Conservation (phyloP, 2,329 filamentous ascomycete genomes). For the Xylaria sp. region DNA sequence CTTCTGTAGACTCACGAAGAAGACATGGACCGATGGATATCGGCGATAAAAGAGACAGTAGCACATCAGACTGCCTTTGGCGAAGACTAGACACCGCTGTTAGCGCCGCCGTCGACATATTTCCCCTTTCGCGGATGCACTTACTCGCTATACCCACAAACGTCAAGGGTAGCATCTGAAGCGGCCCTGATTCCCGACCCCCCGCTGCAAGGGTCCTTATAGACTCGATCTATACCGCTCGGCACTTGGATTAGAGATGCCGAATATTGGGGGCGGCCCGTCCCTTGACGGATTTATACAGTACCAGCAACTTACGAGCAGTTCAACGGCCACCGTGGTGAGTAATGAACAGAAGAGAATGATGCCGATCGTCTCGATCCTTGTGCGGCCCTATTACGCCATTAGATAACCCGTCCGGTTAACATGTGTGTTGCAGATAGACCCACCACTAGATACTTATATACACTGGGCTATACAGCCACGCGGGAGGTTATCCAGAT, state of each 20-base stretch:
- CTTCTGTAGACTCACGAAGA: conserved; percentile 55
- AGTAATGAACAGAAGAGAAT: conserved; percentile 74
- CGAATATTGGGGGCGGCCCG: conserved; percentile 26
- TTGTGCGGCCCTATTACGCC: conserved; percentile 61
- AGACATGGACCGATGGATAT: conserved; percentile 66
- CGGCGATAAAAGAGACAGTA: conserved; percentile 65
- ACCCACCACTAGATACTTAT: conserved; percentile 69
- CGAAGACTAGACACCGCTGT: conserved; percentile 54
- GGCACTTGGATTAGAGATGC: conserved; percentile 38
- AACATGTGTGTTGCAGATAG: conserved; percentile 8
- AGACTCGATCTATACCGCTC: conserved; percentile 61
- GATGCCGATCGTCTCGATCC: conserved; percentile 72
- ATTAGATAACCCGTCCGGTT: conserved; percentile 25
- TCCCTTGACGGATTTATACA: neutral
- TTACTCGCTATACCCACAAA: conserved; percentile 66
- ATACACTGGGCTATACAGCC: conserved; percentile 68
- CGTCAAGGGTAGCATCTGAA: conserved; percentile 65
- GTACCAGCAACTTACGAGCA: conserved; percentile 60
- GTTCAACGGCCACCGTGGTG: conserved; percentile 72
- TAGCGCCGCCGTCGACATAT: conserved; percentile 28
- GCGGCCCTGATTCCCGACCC: conserved; percentile 53
- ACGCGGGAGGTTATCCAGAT: conserved; percentile 70
- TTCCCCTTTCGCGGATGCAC: conserved; percentile 40
- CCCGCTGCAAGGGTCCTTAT: conserved; percentile 62
- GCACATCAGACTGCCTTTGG: conserved; percentile 63